phyloP scores from a whole-genome alignment of 345 rosid species.

The Fremontodendron californicum region DNA sequence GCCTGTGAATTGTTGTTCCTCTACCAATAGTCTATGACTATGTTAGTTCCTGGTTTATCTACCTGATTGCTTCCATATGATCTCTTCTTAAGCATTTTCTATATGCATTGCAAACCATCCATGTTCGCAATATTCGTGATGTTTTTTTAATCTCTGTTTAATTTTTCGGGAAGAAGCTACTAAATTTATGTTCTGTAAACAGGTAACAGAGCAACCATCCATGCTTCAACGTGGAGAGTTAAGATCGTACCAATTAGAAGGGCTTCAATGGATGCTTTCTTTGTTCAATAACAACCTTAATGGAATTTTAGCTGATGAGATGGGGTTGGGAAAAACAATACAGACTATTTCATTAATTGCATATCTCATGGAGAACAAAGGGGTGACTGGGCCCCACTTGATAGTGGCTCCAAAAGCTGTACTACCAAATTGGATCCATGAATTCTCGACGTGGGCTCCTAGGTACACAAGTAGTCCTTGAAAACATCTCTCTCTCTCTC shows the following conservation, averaged over 20 bases:
- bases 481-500: background rate
- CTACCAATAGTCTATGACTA: background rate
- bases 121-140: slow-evolving; percentile 3
- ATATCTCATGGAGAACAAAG: slow-evolving; percentile 83
- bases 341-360: slow-evolving; percentile 94
- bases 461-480: slow-evolving; percentile 36
- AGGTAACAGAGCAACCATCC: slow-evolving; percentile 95
- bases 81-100: background rate
- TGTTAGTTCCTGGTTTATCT: background rate
- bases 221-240: slow-evolving; percentile 91
- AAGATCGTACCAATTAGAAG: slow-evolving; percentile 90
- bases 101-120: background rate
- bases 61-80: background rate
- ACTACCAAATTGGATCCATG: slow-evolving; percentile 92
- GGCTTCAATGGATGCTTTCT: slow-evolving; percentile 99
- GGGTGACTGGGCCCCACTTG: slow-evolving; percentile 85
- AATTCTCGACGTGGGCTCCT: slow-evolving; percentile 91
- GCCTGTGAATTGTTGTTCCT: background rate
- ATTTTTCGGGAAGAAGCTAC: slow-evolving; percentile 14
- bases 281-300: slow-evolving; percentile 94
- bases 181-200: slow-evolving; percentile 28
- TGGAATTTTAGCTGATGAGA: slow-evolving; percentile 99
- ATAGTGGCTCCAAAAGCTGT: slow-evolving; percentile 99
- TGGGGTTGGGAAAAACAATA: slow-evolving; percentile 98
- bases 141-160: slow-evolving; percentile 3